Base-by-base conservation (phyloP, 2,329 filamentous ascomycete genomes). In the Cordyceps tenuipes region DNA sequence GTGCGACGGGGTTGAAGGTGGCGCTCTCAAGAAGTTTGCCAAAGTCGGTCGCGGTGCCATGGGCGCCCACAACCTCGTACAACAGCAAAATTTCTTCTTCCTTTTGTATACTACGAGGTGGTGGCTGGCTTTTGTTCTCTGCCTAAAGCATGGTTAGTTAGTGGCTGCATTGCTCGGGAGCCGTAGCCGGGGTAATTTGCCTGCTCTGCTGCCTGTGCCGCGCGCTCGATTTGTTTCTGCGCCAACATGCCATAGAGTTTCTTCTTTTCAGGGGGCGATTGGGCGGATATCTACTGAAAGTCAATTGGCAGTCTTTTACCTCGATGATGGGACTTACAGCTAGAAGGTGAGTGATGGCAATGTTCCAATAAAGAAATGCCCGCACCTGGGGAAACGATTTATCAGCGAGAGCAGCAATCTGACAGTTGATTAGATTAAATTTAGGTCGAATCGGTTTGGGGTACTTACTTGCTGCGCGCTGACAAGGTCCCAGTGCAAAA, bases 391-490 rank as follows among this genome's bases (percentile, higher is more conserved):
- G 71, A 54, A 80, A 79, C 0, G 77, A 77, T 66, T 78, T 78
- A 62, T 83, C 81, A 29, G 83, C 65, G 0, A 77, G 75, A 1
- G 79, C 78, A 0, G 81, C 79, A 66, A 85, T 84, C 80, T 84
- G 10, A 19, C 23, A 13, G 15, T 15, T 3, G 23, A 4, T 34
- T 29, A 36, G 34, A 36, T 13, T 36, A 10, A 36, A 36, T 36
- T 36, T 10, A 3, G 12, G 39, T 15, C 2, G 39, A 43, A 41
- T 41, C 2, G 29, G 41, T 2, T 53, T 17, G 1, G 9, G 2
- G 13, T 19, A 21, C 68, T 62, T 69, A 83, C 81, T 73, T 82
- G 79, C 67, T 85, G 82, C 2, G 81, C 80, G 65, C 80, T 82
- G 60, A 75, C 72, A 59, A 84, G 73, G 64, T 85, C 82, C 75